These are phyloP conservation scores for Emericellopsis cladophorae DNA, from an alignment of 2,329 filamentous ascomycete genomes.

Conservation along the genomic window DNA sequence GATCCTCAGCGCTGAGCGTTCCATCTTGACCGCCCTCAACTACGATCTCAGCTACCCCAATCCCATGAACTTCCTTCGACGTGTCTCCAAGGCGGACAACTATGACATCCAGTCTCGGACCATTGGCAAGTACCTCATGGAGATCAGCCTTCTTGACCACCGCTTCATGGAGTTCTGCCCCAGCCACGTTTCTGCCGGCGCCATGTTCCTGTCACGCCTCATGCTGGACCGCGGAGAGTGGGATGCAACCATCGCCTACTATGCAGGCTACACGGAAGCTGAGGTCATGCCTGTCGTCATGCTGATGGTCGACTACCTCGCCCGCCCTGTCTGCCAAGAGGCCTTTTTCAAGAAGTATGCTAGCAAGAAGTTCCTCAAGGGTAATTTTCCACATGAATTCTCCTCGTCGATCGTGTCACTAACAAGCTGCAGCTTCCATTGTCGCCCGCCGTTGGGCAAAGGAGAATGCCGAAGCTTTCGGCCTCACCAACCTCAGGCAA, in stretches of 20 bases:
- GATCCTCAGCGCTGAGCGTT: constrained; percentile 93
- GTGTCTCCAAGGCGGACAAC: constrained; percentile 98
- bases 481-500: constrained; percentile 32
- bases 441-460: constrained; percentile 89
- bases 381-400: constrained; percentile 38
- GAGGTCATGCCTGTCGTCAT: constrained; percentile 87
- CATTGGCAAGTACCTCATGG: constrained; percentile 92
- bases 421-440: constrained; percentile 57
- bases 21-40: constrained; percentile 79
- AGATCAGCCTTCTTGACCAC: constrained; percentile 92
- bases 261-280: constrained; percentile 84
- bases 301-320: constrained; percentile 94
- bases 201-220: constrained; percentile 88
- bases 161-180: constrained; percentile 84
- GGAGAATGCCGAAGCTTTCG: constrained; percentile 51
- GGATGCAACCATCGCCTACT: constrained; percentile 81
- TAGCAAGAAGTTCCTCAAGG: constrained; percentile 98
- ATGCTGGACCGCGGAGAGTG: constrained; percentile 86
- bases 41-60: constrained; percentile 98
- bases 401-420: constrained; percentile 2
- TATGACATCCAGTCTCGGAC: constrained; percentile 98
- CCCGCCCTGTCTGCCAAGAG: constrained; percentile 80
- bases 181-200: constrained; percentile 78
- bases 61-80: constrained; percentile 98
- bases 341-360: constrained; percentile 99